phyloP scores from a whole-genome alignment of 1,139 yeast genomes.

The Trichomonascaceae sp. region DNA sequence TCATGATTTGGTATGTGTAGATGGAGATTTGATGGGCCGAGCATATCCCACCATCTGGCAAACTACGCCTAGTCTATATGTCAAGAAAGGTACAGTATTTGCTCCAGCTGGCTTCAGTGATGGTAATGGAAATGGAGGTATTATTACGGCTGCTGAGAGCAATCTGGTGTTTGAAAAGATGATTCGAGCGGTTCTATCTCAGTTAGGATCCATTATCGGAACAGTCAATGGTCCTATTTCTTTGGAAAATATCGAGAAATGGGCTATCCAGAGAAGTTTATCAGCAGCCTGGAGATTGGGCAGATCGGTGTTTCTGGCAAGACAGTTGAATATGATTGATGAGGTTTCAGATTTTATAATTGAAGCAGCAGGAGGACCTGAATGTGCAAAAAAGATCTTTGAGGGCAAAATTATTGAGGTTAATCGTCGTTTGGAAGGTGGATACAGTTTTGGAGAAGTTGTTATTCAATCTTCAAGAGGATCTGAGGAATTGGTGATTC shows the following conservation, averaged over 20 bases:
- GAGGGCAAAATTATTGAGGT: slow-evolving; percentile 42
- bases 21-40: slow-evolving; percentile 43
- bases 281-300: slow-evolving; percentile 48
- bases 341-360: slow-evolving; percentile 35
- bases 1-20: slow-evolving; percentile 34
- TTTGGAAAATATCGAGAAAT: slow-evolving; percentile 20
- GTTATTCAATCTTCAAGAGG: slow-evolving; percentile 37
- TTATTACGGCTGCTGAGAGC: slow-evolving; percentile 35
- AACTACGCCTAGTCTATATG: slow-evolving; percentile 32
- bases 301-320: slow-evolving; percentile 38
- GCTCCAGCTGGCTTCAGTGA: slow-evolving; percentile 39
- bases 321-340: slow-evolving; percentile 34
- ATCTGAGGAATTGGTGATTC: slow-evolving; percentile 36
- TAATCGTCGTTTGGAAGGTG: slow-evolving; percentile 38
- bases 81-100: slow-evolving; percentile 25
- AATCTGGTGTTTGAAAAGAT: slow-evolving; percentile 36
- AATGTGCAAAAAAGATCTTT: slow-evolving; percentile 35
- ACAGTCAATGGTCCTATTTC: slow-evolving; percentile 36
- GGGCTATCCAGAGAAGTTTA: slow-evolving; percentile 24
- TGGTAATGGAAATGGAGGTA: slow-evolving; percentile 41
- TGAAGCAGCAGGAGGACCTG: slow-evolving; percentile 36
- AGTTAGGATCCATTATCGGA: slow-evolving; percentile 40
- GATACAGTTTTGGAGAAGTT: slow-evolving; percentile 45
- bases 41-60: slow-evolving; percentile 43
- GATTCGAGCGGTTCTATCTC: slow-evolving; percentile 39